These are phyloP conservation scores for Corinectria fuckeliana DNA, from an alignment of 2,329 filamentous ascomycete species.

Conservation along the genomic window DNA sequence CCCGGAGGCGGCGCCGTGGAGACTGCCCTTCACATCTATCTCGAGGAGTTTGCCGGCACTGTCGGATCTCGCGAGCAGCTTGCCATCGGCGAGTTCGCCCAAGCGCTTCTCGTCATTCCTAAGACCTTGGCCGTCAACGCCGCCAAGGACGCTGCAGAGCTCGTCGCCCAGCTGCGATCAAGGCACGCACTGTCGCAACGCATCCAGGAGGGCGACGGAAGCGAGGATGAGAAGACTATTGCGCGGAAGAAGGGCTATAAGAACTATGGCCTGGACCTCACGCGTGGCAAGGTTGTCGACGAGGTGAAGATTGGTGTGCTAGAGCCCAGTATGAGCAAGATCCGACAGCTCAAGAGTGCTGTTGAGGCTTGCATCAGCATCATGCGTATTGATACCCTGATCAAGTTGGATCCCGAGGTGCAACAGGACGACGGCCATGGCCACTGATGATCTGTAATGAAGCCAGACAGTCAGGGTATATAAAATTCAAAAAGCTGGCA, in stretches of 20 bases:
- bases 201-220: slow-evolving; percentile 82
- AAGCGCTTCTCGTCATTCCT: slow-evolving; percentile 90
- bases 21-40: slow-evolving; percentile 98
- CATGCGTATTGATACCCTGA: slow-evolving; percentile 98
- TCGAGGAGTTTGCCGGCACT: slow-evolving; percentile 97
- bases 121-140: slow-evolving; percentile 98
- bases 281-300: slow-evolving; percentile 89
- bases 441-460: slow-evolving; percentile 60
- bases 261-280: slow-evolving; percentile 95
- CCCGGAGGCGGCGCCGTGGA: slow-evolving; percentile 96
- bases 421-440: slow-evolving; percentile 80
- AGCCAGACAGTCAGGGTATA: slow-evolving; percentile 31
- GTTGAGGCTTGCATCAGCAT: slow-evolving; percentile 99
- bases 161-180: slow-evolving; percentile 93
- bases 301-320: slow-evolving; percentile 93
- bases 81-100: slow-evolving; percentile 96
- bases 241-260: slow-evolving; percentile 97
- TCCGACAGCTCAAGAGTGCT: slow-evolving; percentile 96
- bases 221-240: slow-evolving; percentile 86
- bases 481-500: slow-evolving; percentile 38
- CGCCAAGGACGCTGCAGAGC: slow-evolving; percentile 93
- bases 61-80: slow-evolving; percentile 97
- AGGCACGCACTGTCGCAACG: slow-evolving; percentile 94
- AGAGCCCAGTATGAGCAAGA: slow-evolving; percentile 97
- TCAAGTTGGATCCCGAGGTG: slow-evolving; percentile 91